Conservation (phyloP, 495 filamentous ascomycete genomes). For the Clohesyomyces aquaticus region DNA sequence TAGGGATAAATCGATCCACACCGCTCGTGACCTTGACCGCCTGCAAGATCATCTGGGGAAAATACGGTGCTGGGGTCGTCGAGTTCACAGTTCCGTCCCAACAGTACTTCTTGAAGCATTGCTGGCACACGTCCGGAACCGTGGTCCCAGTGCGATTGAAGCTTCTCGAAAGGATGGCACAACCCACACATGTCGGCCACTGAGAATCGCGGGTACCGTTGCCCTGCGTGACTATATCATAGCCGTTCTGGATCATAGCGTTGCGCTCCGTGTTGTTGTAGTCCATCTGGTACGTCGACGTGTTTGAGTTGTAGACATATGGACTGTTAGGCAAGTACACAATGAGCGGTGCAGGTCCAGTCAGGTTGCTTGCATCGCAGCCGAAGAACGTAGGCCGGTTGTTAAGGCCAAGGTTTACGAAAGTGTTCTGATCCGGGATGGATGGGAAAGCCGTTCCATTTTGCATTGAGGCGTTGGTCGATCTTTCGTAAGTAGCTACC, state of each 20-base stretch:
- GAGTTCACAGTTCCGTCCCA: conserved; percentile 74
- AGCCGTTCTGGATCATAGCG: conserved; percentile 80
- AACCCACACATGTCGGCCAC: conserved; percentile 84
- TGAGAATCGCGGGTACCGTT: conserved; percentile 72
- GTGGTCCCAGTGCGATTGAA: conserved; percentile 66
- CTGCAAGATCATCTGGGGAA: background rate
- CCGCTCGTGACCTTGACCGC: background rate
- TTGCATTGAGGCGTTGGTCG: conserved; percentile 59
- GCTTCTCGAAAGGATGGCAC: conserved; percentile 76
- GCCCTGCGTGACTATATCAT: conserved; percentile 78
- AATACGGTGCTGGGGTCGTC: conserved; percentile 19
- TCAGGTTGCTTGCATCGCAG: conserved; percentile 73
- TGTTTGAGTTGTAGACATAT: conserved; percentile 72
- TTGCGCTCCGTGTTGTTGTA: conserved; percentile 70
- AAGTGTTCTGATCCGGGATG: conserved; percentile 84
- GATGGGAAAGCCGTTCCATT: conserved; percentile 85
- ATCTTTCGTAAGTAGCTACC: conserved; percentile 81
- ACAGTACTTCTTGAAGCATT: conserved; percentile 83
- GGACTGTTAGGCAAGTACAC: conserved; percentile 92
- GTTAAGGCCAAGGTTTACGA: conserved; percentile 86
- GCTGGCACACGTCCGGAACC: conserved; percentile 68
- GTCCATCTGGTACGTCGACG: conserved; percentile 68
- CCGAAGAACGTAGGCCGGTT: conserved; percentile 89
- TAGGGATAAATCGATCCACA: background rate
- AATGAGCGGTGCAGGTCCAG: conserved; percentile 65